A percentile compares a stretch with the other conserved stretches of the same genome.
Evolutionary conservation across 208 protist species (phyloP).

Genomic region (Crithidia sp.): DNA sequence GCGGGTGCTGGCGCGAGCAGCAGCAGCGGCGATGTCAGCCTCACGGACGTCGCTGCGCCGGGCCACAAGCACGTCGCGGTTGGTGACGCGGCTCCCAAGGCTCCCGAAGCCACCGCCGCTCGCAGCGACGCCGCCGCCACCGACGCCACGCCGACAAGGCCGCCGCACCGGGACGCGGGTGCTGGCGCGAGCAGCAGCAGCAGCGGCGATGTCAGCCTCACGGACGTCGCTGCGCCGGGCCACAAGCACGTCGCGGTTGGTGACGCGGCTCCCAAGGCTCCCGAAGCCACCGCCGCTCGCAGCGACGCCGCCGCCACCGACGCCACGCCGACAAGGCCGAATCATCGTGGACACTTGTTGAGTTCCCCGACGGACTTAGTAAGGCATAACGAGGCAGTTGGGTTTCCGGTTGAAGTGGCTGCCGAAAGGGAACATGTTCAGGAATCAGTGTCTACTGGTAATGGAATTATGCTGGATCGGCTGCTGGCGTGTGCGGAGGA

Average conservation of each 20-base stretch:
- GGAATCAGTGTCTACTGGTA: no score
- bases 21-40: neutral
- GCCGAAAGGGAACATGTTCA: no score
- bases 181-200: constrained; percentile 2
- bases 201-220: constrained; percentile 6
- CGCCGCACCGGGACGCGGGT: neutral
- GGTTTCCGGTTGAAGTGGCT: neutral
- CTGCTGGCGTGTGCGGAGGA: neutral
- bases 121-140: neutral
- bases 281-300: neutral
- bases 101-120: neutral
- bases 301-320: neutral
- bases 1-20: no score
- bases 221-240: neutral
- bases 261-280: no score
- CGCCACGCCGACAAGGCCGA: neutral
- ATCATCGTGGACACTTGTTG: no score
- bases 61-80: neutral
- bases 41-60: neutral
- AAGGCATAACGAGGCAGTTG: no score
- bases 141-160: neutral
- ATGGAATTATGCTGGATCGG: neutral
- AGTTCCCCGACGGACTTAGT: no score
- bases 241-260: no score
- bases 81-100: neutral